phyloP scores from a whole-genome alignment of 2,329 filamentous ascomycete species.

The Didymellaceae sp. region DNA sequence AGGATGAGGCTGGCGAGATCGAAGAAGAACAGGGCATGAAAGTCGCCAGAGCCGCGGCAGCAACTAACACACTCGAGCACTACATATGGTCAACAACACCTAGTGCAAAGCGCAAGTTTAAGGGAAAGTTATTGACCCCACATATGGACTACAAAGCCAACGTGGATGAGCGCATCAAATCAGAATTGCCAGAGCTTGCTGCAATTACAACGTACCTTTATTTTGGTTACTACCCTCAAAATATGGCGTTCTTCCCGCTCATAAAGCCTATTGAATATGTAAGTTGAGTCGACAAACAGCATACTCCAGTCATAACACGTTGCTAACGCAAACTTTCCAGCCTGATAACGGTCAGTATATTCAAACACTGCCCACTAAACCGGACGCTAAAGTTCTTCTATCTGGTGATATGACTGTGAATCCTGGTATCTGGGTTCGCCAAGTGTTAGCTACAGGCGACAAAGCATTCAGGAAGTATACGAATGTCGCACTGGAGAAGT shows the following conservation, averaged over 20 bases:
- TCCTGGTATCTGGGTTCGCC: constrained; percentile 40
- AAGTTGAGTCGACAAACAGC: neutral
- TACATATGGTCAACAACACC: constrained; percentile 58
- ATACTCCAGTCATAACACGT: neutral
- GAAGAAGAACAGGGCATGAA: constrained; percentile 53
- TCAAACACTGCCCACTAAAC: constrained; percentile 34
- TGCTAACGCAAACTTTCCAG: constrained; percentile 3
- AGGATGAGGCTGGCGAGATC: constrained; percentile 44
- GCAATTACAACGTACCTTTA: constrained; percentile 39
- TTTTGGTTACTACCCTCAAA: constrained; percentile 41
- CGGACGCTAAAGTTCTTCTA: constrained; percentile 30
- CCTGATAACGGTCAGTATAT: constrained; percentile 30
- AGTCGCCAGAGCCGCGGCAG: constrained; percentile 51
- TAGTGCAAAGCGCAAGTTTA: constrained; percentile 38
- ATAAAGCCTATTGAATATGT: constrained; percentile 35
- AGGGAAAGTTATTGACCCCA: constrained; percentile 45
- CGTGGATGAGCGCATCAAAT: constrained; percentile 52
- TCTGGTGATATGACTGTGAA: constrained; percentile 38
- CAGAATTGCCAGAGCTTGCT: constrained; percentile 36
- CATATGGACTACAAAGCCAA: constrained; percentile 55
- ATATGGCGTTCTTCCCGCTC: constrained; percentile 38
- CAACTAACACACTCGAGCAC: constrained; percentile 49
- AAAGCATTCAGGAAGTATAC: constrained; percentile 34
- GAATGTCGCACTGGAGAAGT: constrained; percentile 36
- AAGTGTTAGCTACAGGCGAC: constrained; percentile 24